Evolutionary conservation across 2,329 filamentous ascomycete species (phyloP), one percentile per base, ranked within the genome.

Genomic region (Amylocarpus encephaloides): DNA sequence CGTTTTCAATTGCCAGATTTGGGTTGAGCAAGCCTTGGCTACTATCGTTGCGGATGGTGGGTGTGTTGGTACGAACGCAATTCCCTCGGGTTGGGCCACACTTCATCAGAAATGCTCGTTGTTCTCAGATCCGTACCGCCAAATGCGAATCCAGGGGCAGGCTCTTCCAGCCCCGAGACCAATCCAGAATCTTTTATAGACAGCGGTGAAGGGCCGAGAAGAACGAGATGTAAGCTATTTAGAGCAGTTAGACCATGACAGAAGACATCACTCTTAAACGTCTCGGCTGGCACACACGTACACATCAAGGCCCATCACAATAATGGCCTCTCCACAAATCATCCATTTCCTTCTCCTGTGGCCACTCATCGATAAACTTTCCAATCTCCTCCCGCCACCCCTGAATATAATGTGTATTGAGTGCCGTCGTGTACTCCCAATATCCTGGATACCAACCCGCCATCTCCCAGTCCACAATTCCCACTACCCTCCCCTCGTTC

Each of bases 401-500:
- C n/a, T n/a, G n/a, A n/a, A n/a, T n/a, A n/a, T n/a, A n/a, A n/a
- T n/a, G n/a, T n/a, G n/a, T n/a, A n/a, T n/a, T n/a, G n/a, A 26
- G 7, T 26, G 22, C 4, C 22, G 7, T 26, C 4, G 22, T 26
- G 7, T 26, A 26, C 22, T 26, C 22, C 22, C 22, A 26, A 46
- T 50, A 52, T 36, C 53, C 53, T 15, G 53, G 53, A 32, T 16
- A 43, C 45, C 42, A 55, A 18, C 53, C 53, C 26, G 13, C 26
- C 13, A 30, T 46, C 38, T 55, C 53, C 53, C 53, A 53, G 46
- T 55, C 53, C 26, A 55, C 29, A 6, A 55, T 18, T 11, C 18
- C 53, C 38, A 43, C 43, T 18, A 55, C 41, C 43, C 46, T 48
- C 30, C 46, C 49, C 33, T 54, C 16, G 33, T 48, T 30, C 13